A percentile compares a stretch with the other conserved stretches of the same genome.
Conservation (phyloP, 129 eudicot species). For the Artemisia tridentata region DNA sequence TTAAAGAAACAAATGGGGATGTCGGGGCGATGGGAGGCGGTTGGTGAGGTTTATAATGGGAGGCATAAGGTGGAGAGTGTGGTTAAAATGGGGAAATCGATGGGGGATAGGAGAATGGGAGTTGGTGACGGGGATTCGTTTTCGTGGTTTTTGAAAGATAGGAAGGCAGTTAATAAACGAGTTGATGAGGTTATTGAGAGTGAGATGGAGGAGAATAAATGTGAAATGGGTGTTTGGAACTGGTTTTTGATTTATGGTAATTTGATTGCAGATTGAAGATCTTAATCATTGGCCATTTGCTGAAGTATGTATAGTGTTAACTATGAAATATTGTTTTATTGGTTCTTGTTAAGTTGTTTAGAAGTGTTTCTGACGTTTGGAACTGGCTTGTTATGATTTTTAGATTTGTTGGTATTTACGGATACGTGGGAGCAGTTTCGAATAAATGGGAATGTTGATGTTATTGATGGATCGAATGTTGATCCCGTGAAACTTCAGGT, state of each 20-base stretch:
- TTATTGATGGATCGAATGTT: conserved; percentile 72
- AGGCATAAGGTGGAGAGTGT: too few relatives aligned
- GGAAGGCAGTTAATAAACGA: too few relatives aligned
- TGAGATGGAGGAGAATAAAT: too few relatives aligned
- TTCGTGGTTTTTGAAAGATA: too few relatives aligned
- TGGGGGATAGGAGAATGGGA: too few relatives aligned
- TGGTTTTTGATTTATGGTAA: conserved; percentile 9
- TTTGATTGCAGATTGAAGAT: conserved; percentile 76
- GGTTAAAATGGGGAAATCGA: too few relatives aligned
- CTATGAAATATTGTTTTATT: not conserved
- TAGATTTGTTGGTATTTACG: conserved; percentile 94
- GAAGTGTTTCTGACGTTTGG: not conserved
- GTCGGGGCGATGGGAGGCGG: too few relatives aligned
- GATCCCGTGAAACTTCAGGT: conserved; percentile 84
- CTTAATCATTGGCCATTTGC: conserved; percentile 83
- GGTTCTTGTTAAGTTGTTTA: not conserved
- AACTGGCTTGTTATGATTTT: conserved; percentile 16
- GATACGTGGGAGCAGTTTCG: conserved; percentile 96
- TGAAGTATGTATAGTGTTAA: conserved; percentile 50
- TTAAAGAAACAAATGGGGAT: too few relatives aligned
- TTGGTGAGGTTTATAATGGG: too few relatives aligned
- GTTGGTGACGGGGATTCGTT: too few relatives aligned
- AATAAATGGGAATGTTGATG: conserved; percentile 69
- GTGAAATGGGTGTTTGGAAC: conserved; percentile 5
- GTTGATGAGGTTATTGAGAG: too few relatives aligned